These are phyloP conservation scores for Pseudocercospora musae DNA, from an alignment of 2,329 filamentous ascomycete genomes.

Conservation along the genomic window DNA sequence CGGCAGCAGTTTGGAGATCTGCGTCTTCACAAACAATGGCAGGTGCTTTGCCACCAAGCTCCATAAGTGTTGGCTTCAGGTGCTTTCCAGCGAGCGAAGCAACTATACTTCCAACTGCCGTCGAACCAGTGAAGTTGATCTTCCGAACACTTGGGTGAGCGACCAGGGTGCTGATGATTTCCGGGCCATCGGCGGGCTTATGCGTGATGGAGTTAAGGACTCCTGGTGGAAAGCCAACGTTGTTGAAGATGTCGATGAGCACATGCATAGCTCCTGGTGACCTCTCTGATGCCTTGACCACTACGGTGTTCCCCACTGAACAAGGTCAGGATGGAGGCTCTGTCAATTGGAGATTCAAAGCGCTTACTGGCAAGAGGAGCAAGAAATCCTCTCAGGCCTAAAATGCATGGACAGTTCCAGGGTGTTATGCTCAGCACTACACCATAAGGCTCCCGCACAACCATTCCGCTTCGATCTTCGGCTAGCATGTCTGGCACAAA, in stretches of 20 bases:
- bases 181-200: constrained; percentile 57
- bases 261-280: constrained; percentile 63
- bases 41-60: constrained; percentile 76
- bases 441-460: constrained; percentile 72
- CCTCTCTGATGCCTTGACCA: constrained; percentile 68
- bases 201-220: constrained; percentile 68
- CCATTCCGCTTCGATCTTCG: constrained; percentile 52
- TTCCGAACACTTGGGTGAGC: constrained; percentile 65
- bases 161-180: constrained; percentile 65
- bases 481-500: constrained; percentile 47
- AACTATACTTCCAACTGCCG: constrained; percentile 62
- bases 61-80: constrained; percentile 74
- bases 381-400: constrained; percentile 46
- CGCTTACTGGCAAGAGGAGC: constrained; percentile 54
- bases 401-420: constrained; percentile 62
- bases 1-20: constrained; percentile 66
- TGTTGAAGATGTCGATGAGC: constrained; percentile 45
- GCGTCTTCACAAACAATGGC: constrained; percentile 77
- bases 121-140: constrained; percentile 74
- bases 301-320: constrained; percentile 64
- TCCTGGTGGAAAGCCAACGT: constrained; percentile 69
- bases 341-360: neutral
- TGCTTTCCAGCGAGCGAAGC: constrained; percentile 64
- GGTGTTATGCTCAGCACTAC: constrained; percentile 72
- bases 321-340: constrained; percentile 1